A percentile compares a stretch with the other conserved stretches of the same genome.
These are phyloP conservation scores for Saturnispora saitoi DNA, from an alignment of 805 yeast genomes.

Conservation along the genomic window DNA sequence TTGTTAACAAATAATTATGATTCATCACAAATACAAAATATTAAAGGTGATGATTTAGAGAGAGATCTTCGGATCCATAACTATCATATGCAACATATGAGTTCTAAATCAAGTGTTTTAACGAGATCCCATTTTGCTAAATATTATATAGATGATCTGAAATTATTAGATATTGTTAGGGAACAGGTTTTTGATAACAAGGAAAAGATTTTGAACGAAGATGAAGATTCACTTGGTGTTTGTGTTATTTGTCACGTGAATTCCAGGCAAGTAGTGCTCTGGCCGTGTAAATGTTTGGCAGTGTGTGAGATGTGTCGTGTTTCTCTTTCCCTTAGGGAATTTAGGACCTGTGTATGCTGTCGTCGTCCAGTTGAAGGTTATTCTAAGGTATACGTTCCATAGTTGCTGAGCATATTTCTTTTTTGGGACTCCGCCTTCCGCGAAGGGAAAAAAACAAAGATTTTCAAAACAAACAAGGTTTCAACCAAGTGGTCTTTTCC, in stretches of 20 bases:
- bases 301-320: conserved; percentile 79
- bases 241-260: conserved; percentile 81
- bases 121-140: conserved; percentile 26
- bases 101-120: conserved; percentile 4
- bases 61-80: conserved; percentile 23
- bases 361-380: conserved; percentile 63
- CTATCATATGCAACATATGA: conserved; percentile 19
- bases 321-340: conserved; percentile 61
- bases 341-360: conserved; percentile 79
- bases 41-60: conserved; percentile 19
- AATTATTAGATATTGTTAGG: conserved; percentile 22
- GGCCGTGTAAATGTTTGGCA: conserved; percentile 93
- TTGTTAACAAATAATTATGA: not conserved
- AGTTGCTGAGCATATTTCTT: conserved; percentile 4
- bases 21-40: not conserved
- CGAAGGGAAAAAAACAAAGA: conserved; percentile 1
- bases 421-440: not conserved
- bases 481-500: not conserved
- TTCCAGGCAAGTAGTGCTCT: conserved; percentile 66
- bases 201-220: conserved; percentile 8
- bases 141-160: conserved; percentile 19
- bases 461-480: conserved; percentile 1
- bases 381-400: conserved; percentile 52
- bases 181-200: conserved; percentile 1
- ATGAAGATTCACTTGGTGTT: conserved; percentile 31